Evolutionary conservation across 257 asterid species (phyloP).

Genomic region (Solanum gracilifrons): DNA sequence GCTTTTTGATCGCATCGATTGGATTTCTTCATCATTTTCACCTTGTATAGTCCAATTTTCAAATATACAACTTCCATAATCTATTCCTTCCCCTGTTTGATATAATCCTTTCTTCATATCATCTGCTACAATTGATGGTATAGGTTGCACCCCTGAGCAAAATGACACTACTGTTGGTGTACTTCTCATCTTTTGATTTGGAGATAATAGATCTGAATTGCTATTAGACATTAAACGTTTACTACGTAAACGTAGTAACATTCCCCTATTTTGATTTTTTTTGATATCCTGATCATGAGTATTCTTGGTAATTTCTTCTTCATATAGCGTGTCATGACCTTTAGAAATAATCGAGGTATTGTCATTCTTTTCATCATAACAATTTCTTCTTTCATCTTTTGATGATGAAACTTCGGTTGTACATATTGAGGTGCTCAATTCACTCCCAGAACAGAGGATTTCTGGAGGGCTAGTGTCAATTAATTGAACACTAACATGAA

Average conservation of each 20-base stretch:
- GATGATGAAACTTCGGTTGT: neutral
- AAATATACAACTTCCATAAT: slow-evolving; percentile 46
- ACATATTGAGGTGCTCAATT: slow-evolving; percentile 4
- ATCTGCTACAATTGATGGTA: slow-evolving; percentile 50
- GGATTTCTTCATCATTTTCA: neutral
- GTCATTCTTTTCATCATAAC: neutral
- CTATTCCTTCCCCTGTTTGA: slow-evolving; percentile 25
- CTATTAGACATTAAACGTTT: neutral
- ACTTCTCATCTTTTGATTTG: slow-evolving; percentile 7
- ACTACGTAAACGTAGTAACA: neutral
- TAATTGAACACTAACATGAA: slow-evolving; percentile 45
- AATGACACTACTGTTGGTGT: slow-evolving; percentile 21
- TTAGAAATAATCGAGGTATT: neutral
- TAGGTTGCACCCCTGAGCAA: slow-evolving; percentile 31
- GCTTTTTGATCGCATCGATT: slow-evolving; percentile 1
- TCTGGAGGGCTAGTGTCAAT: slow-evolving; percentile 7
- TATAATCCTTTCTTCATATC: slow-evolving; percentile 40
- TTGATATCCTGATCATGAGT: neutral
- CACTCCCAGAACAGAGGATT: slow-evolving; percentile 3
- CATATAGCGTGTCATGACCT: neutral
- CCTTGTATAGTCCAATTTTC: slow-evolving; percentile 53
- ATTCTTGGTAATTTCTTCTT: neutral
- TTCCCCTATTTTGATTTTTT: neutral
- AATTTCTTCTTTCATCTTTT: neutral
- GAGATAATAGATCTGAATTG: neutral